These are phyloP conservation scores for Fusarium nelsonii DNA, from an alignment of 2,329 filamentous ascomycete species.

Conservation along the genomic window DNA sequence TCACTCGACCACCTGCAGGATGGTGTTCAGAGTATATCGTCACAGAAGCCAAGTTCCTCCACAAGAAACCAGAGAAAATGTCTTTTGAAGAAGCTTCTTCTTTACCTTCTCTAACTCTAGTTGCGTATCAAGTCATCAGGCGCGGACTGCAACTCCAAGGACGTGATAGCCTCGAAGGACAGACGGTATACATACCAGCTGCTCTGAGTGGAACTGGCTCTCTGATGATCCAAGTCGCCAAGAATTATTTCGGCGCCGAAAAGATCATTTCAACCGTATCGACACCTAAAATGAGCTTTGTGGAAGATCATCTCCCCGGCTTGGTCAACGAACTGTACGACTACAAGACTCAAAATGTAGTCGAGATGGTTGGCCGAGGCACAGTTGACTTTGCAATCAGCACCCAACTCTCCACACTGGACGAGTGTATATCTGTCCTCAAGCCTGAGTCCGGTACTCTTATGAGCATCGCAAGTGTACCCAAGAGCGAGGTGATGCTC, in stretches of 20 bases:
- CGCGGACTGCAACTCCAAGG: conserved; percentile 55
- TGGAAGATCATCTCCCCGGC: conserved; percentile 57
- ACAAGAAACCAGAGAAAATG: conserved; percentile 50
- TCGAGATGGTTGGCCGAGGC: conserved; percentile 53
- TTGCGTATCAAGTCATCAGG: conserved; percentile 59
- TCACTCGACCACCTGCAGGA: conserved; percentile 45
- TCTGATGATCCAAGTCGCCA: conserved; percentile 62
- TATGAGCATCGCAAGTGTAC: conserved; percentile 57
- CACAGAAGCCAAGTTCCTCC: conserved; percentile 51
- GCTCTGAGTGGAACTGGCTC: conserved; percentile 63
- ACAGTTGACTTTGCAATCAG: conserved; percentile 65
- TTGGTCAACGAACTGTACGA: conserved; percentile 65
- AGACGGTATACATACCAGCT: conserved; percentile 64
- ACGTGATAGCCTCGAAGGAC: conserved; percentile 58
- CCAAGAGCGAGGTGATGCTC: conserved; percentile 48
- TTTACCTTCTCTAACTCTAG: conserved; percentile 55
- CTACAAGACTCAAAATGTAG: conserved; percentile 59
- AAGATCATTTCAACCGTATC: conserved; percentile 66
- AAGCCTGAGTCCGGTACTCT: conserved; percentile 55
- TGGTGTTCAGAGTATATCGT: conserved; percentile 59
- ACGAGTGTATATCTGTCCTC: conserved; percentile 56
- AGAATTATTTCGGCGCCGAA: conserved; percentile 61
- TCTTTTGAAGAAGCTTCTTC: conserved; percentile 55
- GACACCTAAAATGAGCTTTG: conserved; percentile 62
- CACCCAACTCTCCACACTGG: conserved; percentile 58